Base-by-base conservation (phyloP, 129 eudicot species). In the Centrapalus pauciflorus region DNA sequence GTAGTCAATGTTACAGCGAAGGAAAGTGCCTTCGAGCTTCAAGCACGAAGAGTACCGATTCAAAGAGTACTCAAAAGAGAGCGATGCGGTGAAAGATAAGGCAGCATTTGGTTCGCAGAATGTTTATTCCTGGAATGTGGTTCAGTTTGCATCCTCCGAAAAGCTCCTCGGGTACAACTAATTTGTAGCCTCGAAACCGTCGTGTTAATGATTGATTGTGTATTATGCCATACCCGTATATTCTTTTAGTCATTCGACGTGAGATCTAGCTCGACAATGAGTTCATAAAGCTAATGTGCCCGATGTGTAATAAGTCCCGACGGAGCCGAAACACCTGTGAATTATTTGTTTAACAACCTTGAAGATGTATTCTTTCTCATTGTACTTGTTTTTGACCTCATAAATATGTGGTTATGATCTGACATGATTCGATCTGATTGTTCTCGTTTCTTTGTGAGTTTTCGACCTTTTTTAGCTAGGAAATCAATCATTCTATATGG, bases 1-100 rank as follows among this genome's bases (percentile, higher is more conserved):
- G 99, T 70, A 79, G 89, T 76, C 95, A 84, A 41, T 93, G 99
- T 55, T 93, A 93, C 72, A 79, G 95, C 38, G 99, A 93, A 79
- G 95, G 99, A 13, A 93, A 80, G 99, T 93, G 67, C 99, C 99
- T 50, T 80, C 95, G 19, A 67, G 87, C 55, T 71, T 79, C 48
- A 93, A 93, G 81, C 75, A 35, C 29, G 99, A 93, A 10, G 99
- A 89, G 76, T 93, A 80, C 57, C 68, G 82, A 69, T 93, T 93
- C 50, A 93, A 89, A 56, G 96, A 93, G 65, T 93, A 93, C 48
- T 77, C 79, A 8, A 83, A 75, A 45, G 95, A 89, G 67, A 73
- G 90, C 4, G 96, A 88, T 35, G 99, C 95, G 23, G 81, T 89
- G 68, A 93, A 93, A 69, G 96, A 93, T 76, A 93, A 89, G 77